Evolutionary conservation across 345 rosid genomes (phyloP).

Genomic region (Citrus cavaleriei): DNA sequence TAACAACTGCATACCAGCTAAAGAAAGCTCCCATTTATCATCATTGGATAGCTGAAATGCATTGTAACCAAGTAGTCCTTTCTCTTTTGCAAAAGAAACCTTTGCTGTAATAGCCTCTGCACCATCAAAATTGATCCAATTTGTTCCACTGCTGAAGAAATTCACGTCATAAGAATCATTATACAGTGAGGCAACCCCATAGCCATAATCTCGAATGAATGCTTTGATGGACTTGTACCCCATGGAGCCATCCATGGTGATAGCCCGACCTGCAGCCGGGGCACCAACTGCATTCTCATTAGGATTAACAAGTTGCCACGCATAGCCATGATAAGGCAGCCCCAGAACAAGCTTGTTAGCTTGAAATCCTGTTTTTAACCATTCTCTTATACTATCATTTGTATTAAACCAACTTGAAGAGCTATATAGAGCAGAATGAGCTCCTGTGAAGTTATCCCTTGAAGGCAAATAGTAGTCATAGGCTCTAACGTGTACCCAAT

Average conservation of each 20-base stretch:
- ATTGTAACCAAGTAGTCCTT: conserved; percentile 4
- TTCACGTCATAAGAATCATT: not conserved
- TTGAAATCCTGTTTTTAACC: conserved; percentile 21
- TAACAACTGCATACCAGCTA: not conserved
- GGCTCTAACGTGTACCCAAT: conserved; percentile 15
- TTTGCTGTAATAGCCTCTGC: not conserved
- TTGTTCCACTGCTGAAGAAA: not conserved
- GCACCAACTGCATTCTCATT: conserved; percentile 12
- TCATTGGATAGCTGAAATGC: conserved; percentile 9
- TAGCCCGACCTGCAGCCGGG: conserved; percentile 16
- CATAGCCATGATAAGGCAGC: conserved; percentile 29
- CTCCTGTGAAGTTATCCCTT: conserved; percentile 13
- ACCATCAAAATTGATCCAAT: conserved; percentile 7
- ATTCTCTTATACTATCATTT: conserved; percentile 12
- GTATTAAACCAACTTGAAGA: conserved; percentile 3
- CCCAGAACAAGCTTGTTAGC: conserved; percentile 22
- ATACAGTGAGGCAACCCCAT: not conserved
- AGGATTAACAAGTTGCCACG: conserved; percentile 17
- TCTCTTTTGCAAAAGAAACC: conserved; percentile 10
- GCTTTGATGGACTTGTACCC: conserved; percentile 2
- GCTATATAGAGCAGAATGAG: conserved; percentile 27
- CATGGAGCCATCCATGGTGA: conserved; percentile 16
- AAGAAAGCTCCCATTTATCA: conserved; percentile 11
- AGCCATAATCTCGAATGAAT: not conserved
- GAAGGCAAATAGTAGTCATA: conserved; percentile 29